phyloP scores from a whole-genome alignment of 2,329 filamentous ascomycete genomes.

The Pseudogymnoascus sp. region DNA sequence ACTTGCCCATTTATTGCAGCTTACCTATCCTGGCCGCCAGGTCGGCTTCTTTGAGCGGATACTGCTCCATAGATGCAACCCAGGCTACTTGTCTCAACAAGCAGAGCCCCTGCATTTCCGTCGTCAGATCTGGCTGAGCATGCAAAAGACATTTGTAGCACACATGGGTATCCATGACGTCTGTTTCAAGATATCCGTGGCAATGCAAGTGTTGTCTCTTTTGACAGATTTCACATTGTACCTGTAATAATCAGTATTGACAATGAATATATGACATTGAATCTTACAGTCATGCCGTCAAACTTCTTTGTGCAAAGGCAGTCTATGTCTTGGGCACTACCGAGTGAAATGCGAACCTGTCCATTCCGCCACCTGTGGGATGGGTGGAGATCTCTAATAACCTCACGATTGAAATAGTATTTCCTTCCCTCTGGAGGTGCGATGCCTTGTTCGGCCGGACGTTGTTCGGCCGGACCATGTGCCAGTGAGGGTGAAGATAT shows the following conservation, averaged over 20 bases:
- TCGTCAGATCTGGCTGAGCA: background rate
- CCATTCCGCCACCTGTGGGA: background rate
- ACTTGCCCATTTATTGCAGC: background rate
- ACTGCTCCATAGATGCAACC: background rate
- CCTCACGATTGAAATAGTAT: background rate
- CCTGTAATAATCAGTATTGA: background rate
- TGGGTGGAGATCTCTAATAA: background rate
- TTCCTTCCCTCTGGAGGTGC: background rate
- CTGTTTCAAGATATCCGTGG: slow-evolving; percentile 5
- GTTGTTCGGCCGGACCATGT: too few relatives aligned
- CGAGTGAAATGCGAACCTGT: background rate
- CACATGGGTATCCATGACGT: background rate
- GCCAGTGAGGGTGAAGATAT: background rate
- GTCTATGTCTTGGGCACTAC: background rate
- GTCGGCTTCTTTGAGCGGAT: background rate
- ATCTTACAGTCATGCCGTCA: background rate
- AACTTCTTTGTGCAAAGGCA: background rate
- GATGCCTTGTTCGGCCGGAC: background rate
- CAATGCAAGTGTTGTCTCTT: background rate
- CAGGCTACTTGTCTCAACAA: background rate
- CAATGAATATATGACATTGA: background rate
- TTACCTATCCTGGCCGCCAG: background rate
- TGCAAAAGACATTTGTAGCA: background rate
- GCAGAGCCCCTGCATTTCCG: background rate
- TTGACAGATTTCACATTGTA: background rate